phyloP scores from a whole-genome alignment of 495 filamentous ascomycete genomes.

The Penicillium paradoxum region DNA sequence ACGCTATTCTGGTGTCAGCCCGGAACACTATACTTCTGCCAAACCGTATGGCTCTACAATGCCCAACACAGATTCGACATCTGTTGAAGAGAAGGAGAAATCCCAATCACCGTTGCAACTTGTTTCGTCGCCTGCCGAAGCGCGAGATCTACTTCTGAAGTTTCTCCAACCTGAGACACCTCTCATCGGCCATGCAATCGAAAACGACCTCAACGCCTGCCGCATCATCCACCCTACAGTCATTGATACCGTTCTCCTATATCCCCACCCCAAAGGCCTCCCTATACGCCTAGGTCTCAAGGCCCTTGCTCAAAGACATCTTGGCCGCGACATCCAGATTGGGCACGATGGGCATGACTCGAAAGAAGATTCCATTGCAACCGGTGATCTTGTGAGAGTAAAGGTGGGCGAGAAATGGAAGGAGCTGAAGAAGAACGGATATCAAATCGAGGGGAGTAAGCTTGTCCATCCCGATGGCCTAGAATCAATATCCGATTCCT shows the following conservation, averaged over 20 bases:
- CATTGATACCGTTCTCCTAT: constrained; percentile 83
- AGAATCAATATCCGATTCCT: not conserved
- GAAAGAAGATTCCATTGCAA: constrained; percentile 80
- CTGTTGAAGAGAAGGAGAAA: constrained; percentile 13
- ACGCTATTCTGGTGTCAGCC: constrained; percentile 77
- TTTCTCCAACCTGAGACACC: constrained; percentile 69
- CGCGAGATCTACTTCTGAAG: constrained; percentile 66
- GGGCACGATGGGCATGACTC: constrained; percentile 75
- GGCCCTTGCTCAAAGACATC: constrained; percentile 54
- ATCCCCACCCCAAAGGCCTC: constrained; percentile 67
- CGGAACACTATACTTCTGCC: constrained; percentile 67
- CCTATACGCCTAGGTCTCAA: constrained; percentile 74
- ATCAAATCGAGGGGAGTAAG: constrained; percentile 50
- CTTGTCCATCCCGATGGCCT: constrained; percentile 44
- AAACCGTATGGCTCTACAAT: constrained; percentile 46
- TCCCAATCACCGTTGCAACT: constrained; percentile 50
- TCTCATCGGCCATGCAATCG: constrained; percentile 86
- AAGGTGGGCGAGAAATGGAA: constrained; percentile 64
- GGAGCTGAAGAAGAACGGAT: constrained; percentile 56
- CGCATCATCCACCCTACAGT: constrained; percentile 80
- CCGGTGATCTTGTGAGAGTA: constrained; percentile 75
- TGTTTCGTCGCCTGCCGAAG: constrained; percentile 63
- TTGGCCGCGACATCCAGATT: constrained; percentile 73
- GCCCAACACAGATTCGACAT: constrained; percentile 9
- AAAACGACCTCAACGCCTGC: constrained; percentile 84